Conservation (phyloP, 192 early-diverging fungal species). For the Umbelopsis sp. region DNA sequence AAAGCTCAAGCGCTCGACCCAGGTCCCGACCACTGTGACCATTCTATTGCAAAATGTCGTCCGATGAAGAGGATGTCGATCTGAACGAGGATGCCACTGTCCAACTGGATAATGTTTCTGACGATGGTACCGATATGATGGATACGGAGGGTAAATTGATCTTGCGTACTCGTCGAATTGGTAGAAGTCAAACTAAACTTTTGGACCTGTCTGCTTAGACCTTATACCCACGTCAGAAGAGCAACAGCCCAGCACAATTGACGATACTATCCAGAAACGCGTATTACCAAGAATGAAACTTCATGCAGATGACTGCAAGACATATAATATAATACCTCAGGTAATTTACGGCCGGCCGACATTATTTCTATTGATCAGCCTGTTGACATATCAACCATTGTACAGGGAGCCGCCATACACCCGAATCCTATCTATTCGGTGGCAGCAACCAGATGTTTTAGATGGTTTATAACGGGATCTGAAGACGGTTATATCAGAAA, state of each 20-base stretch:
- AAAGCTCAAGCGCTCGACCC: not conserved
- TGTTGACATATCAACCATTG: not conserved
- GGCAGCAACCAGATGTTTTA: constrained; percentile 69
- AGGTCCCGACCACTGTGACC: not conserved
- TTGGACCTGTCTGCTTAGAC: constrained; percentile 8
- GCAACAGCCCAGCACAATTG: constrained; percentile 22
- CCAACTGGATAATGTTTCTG: constrained; percentile 29
- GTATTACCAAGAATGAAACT: constrained; percentile 13
- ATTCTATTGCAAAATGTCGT: constrained; percentile 26
- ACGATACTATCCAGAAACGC: constrained; percentile 38
- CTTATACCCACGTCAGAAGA: not conserved
- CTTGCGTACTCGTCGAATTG: not conserved
- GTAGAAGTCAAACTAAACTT: constrained; percentile 7
- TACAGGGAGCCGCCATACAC: constrained; percentile 64
- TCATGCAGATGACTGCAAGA: constrained; percentile 39
- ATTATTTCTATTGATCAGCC: not conserved
- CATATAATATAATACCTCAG: constrained; percentile 48
- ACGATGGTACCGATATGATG: constrained; percentile 28
- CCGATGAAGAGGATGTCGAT: constrained; percentile 39
- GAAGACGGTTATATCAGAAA: constrained; percentile 96
- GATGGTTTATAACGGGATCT: constrained; percentile 82
- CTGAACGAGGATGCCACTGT: constrained; percentile 30
- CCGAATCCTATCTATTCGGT: constrained; percentile 70
- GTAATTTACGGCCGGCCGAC: constrained; percentile 26
- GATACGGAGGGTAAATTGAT: constrained; percentile 35